Base-by-base conservation (phyloP, 345 rosid species). In the Pseudoturritis turrita region DNA sequence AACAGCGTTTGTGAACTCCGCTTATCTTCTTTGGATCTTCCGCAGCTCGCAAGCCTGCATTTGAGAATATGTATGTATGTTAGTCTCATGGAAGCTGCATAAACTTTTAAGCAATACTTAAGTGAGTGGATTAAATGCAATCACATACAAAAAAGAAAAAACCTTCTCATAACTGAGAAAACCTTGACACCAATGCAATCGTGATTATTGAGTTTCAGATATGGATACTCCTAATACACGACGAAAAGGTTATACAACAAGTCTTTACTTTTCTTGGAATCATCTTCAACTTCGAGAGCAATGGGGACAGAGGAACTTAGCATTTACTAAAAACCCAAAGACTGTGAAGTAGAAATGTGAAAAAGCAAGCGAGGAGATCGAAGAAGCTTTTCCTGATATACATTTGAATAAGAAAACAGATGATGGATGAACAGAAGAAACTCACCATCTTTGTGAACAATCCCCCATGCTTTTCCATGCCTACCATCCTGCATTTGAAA, bases 381-480 rank as follows among this genome's bases (percentile, higher is more conserved):
- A 3, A 14, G 10, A 23, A 50, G 15, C 9, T 26, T 6, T 33
- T 57, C 5, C 21, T 37, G 18, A 13, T 29, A 10, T 5, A 21
- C 43, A 33, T 6, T 59, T 39, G 28, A 3, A 13, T 3, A 39
- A 40, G 39, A 37, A 40, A 4, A 49, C 28, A 70, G 33, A 33
- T 29, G 28, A 75, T 25, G 8, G 28, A 75, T 25, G 8, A 67
- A 70, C 17, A 73, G 67, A 63, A 73, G 67, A 63, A n/a, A 78
- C 92, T 81, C 25, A 95, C 99, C 97, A 25, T 88, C 86, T 79
- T 84, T 95, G 80, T 87, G 86, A 83, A 84, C 96, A 62, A 89
- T 31, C 2, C 99, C 98, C 99, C 99, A 95, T 2, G 99, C 99
- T 76, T 91, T 95, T 26, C 97, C 99, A 78, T 91, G 96, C 40